These are phyloP conservation scores for Myxozyma monticola DNA, from an alignment of 805 yeast genomes.

Conservation along the genomic window DNA sequence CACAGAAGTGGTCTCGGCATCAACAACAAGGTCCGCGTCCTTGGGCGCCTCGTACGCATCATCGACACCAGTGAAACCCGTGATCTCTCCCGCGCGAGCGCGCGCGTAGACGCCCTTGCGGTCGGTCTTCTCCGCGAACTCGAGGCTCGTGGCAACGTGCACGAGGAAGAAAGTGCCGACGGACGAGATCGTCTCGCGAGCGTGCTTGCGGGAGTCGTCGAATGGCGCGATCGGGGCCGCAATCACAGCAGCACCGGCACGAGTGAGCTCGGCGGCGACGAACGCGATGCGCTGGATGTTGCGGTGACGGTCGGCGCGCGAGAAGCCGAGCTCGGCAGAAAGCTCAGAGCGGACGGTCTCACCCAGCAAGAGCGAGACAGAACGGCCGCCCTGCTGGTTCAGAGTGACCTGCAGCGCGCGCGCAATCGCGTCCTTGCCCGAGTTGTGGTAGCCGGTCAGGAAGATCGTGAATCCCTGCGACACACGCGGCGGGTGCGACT, in stretches of 20 bases:
- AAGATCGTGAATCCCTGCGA: constrained; percentile 84
- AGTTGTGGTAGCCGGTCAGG: constrained; percentile 58
- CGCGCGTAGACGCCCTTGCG: constrained; percentile 53
- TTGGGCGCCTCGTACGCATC: constrained; percentile 50
- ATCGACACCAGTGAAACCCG: constrained; percentile 50
- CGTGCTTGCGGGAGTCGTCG: constrained; percentile 45
- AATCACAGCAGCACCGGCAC: constrained; percentile 91
- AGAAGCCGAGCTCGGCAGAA: constrained; percentile 45
- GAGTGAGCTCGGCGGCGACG: constrained; percentile 71
- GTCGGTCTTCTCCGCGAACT: constrained; percentile 48
- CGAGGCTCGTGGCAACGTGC: constrained; percentile 53
- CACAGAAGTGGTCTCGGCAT: constrained; percentile 55
- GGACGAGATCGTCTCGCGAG: constrained; percentile 48
- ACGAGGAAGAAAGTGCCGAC: constrained; percentile 54
- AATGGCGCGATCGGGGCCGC: constrained; percentile 57
- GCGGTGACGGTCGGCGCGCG: constrained; percentile 43
- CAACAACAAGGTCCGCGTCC: constrained; percentile 59
- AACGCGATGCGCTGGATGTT: constrained; percentile 54
- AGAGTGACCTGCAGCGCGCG: constrained; percentile 86
- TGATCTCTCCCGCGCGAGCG: constrained; percentile 49
- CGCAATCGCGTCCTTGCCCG: constrained; percentile 65
- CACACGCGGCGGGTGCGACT: constrained; percentile 88
- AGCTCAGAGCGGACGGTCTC: constrained; percentile 45
- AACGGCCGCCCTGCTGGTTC: constrained; percentile 87
- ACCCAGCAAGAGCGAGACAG: constrained; percentile 60